Evolutionary conservation across 106 monocot genomes (phyloP), one percentile per base, ranked within the genome.

Genomic region (Dendrobium huoshanense): DNA sequence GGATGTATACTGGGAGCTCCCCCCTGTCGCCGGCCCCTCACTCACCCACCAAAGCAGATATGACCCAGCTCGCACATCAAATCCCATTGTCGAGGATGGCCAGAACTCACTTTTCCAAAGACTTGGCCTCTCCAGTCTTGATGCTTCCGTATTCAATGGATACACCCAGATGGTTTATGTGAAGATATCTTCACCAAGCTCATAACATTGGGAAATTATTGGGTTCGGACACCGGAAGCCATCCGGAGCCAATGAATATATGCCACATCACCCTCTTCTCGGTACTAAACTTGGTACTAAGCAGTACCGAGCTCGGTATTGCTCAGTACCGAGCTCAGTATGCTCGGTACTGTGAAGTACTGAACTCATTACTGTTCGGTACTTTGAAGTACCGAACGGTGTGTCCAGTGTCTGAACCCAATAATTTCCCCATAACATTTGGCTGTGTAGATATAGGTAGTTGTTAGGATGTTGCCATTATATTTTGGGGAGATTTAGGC

Each of bases 1-100:
- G 42, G 92, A 92, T 58, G 80, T 87, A 17, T 92, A 92, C 41
- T 92, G 92, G 92, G 92, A 92, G 59, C 86, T 89, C 19, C 92
- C 92, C 1, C 89, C 89, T 9, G 89, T 88, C 40, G 92, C 92
- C 2, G 92, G 89, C 5, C 86, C 92, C 1, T 89, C 92, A 0
- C 86, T 92, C 17, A 92, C 87, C 5, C 92, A 89, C 67, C 92
- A 92, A 78, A 83, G 85, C 2, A 85, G 92, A 68, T 92, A 89
- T 17, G 92, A 92, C 75, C 92, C 92, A 9, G 89, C 92, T 3
- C 92, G 89, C 51, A 70, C 78, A 16, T 20, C 89, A 10, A 83
- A 86, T 41, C 92, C 92, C 5, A 87, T 89, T 4, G 73, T 92
- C 41, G 87, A 92, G 59, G 89, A 92, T 81, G 92, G 92, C 20